phyloP scores from a whole-genome alignment of 345 rosid species.

The Syzygium grande region DNA sequence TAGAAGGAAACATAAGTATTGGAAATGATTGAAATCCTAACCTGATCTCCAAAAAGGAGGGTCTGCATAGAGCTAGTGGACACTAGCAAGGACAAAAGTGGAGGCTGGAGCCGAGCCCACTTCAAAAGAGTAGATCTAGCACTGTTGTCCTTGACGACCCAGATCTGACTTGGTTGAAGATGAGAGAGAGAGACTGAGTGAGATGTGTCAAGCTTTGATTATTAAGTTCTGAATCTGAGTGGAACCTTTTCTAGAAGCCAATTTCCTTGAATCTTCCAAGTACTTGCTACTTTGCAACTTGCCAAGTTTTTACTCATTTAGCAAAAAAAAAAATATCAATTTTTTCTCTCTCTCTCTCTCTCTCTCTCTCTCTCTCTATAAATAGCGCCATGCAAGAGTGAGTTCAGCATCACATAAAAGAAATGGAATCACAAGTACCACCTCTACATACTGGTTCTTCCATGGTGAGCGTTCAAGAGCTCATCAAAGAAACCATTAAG shows the following conservation, averaged over 20 bases:
- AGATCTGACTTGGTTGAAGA: background rate
- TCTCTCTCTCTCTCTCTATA: background rate
- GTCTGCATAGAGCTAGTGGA: no score
- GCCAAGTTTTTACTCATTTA: background rate
- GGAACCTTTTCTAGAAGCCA: background rate
- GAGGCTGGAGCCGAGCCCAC: no score
- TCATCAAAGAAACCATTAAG: conserved; percentile 1
- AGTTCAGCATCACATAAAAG: background rate
- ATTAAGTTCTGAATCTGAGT: background rate
- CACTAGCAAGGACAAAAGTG: no score
- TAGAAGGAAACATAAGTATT: background rate
- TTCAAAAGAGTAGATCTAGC: background rate
- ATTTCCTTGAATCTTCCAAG: background rate
- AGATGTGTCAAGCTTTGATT: background rate
- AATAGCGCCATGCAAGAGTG: background rate
- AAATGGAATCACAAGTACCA: background rate
- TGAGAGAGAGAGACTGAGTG: background rate
- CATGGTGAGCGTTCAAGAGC: conserved; percentile 15
- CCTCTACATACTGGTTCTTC: background rate
- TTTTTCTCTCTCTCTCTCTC: background rate
- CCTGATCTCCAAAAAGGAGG: no score
- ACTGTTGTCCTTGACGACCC: background rate
- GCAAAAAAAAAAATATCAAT: no score
- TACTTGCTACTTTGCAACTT: background rate
- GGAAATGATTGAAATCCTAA: background rate